phyloP scores from a whole-genome alignment of 345 rosid genomes.

The Salix suchowensis region DNA sequence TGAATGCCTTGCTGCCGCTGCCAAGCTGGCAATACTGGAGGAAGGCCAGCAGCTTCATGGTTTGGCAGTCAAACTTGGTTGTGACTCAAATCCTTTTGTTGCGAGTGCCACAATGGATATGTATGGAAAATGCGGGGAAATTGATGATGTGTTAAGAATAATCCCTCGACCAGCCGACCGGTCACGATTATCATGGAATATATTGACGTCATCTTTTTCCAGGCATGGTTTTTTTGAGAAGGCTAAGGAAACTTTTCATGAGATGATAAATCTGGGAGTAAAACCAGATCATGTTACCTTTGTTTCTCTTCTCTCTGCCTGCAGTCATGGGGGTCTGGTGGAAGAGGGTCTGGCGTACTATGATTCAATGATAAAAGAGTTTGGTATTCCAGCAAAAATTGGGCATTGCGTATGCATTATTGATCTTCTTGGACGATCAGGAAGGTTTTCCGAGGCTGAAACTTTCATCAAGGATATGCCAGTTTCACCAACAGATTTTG shows the following conservation, averaged over 20 bases:
- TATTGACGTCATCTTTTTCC: constrained; percentile 70
- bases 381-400: constrained; percentile 43
- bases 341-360: constrained; percentile 72
- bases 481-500: constrained; percentile 51
- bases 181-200: constrained; percentile 72
- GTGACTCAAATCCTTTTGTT: constrained; percentile 51
- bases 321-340: constrained; percentile 81
- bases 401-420: constrained; percentile 83
- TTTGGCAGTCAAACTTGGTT: constrained; percentile 60
- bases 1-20: constrained; percentile 72
- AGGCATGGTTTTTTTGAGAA: constrained; percentile 61
- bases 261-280: constrained; percentile 56
- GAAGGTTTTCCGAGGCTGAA: constrained; percentile 68
- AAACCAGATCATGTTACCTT: constrained; percentile 84
- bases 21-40: constrained; percentile 69
- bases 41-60: constrained; percentile 82
- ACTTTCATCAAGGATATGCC: constrained; percentile 64
- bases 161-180: constrained; percentile 45
- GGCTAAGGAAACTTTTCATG: constrained; percentile 66
- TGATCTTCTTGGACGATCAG: constrained; percentile 87
- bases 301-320: constrained; percentile 82
- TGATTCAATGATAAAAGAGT: constrained; percentile 53
- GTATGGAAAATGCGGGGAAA: constrained; percentile 86
- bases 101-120: constrained; percentile 72
- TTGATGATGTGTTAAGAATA: constrained; percentile 49